Percentiles rank a stretch among this genome's conserved stretches.
Evolutionary conservation across 495 filamentous ascomycete genomes (phyloP).

Genomic region (Mytilinidion resinicola): DNA sequence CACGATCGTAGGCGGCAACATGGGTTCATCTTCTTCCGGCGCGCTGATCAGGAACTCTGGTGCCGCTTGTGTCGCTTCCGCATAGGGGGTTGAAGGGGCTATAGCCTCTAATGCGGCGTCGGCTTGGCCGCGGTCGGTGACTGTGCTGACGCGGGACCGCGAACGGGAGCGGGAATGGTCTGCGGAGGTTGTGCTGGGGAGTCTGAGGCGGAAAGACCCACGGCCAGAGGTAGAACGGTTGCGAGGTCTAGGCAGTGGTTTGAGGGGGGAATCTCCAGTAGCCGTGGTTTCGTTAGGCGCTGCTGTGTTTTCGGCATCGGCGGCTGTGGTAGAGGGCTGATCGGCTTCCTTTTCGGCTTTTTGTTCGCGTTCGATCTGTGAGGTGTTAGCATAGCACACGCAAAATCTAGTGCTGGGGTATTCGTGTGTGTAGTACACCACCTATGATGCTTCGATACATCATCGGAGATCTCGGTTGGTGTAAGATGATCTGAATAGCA

Average conservation of each 20-base stretch:
- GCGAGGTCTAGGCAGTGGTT: slow-evolving; percentile 2
- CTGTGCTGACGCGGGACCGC: slow-evolving; percentile 9
- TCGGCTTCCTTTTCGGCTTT: slow-evolving; percentile 16
- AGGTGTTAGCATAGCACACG: background rate
- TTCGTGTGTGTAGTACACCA: too few species aligned
- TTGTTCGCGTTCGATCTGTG: slow-evolving; percentile 21
- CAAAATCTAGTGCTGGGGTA: too few species aligned
- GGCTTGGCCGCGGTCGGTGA: slow-evolving; percentile 22
- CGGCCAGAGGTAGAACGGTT: background rate
- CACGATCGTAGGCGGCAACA: slow-evolving; percentile 14
- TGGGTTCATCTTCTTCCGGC: slow-evolving; percentile 4
- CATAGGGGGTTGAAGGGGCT: background rate
- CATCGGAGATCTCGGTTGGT: too few species aligned
- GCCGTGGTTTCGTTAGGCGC: background rate
- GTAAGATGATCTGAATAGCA: too few species aligned
- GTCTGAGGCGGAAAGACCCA: background rate
- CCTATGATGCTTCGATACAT: too few species aligned
- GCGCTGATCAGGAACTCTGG: background rate
- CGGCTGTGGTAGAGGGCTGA: background rate
- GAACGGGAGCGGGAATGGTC: slow-evolving; percentile 7
- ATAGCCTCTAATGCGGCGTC: background rate
- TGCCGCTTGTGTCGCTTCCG: background rate
- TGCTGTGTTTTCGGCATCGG: background rate
- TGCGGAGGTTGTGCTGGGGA: background rate
- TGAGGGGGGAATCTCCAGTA: background rate